Percentiles rank a stretch among this genome's conserved stretches.
Conservation (phyloP, 208 protist species). For the Trypanosoma conorhini region DNA sequence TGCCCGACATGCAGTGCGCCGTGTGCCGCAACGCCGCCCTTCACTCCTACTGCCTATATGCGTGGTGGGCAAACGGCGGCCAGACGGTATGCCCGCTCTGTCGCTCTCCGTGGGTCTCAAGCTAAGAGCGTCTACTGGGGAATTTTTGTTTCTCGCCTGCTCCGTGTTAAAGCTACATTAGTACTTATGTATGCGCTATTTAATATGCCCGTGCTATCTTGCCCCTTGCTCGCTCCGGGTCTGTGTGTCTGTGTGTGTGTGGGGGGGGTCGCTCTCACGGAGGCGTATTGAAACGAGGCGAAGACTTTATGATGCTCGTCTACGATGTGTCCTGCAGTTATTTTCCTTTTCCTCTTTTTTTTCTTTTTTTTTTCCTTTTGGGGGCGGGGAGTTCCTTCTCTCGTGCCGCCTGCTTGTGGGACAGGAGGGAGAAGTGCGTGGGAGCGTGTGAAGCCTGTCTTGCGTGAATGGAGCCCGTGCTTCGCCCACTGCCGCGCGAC, state of each 20-base stretch:
- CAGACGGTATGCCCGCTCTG: conserved; percentile 90
- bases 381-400: background rate
- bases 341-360: background rate
- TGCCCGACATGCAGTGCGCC: conserved; percentile 86
- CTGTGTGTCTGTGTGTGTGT: background rate
- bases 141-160: background rate
- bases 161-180: background rate
- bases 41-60: conserved; percentile 88
- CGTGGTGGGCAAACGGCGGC: conserved; percentile 88
- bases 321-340: background rate
- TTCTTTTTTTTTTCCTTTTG: background rate
- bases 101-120: conserved; percentile 80
- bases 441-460: background rate
- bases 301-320: background rate
- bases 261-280: background rate
- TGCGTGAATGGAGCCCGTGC: conserved; percentile 11
- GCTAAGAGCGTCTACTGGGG: background rate
- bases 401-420: background rate
- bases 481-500: conserved; percentile 15
- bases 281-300: background rate
- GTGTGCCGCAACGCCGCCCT: conserved; percentile 87
- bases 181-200: background rate
- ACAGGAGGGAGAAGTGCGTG: background rate
- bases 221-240: background rate
- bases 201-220: background rate